These are phyloP conservation scores for Lodderomyces theae DNA, from an alignment of 1,139 yeast species.

Conservation along the genomic window DNA sequence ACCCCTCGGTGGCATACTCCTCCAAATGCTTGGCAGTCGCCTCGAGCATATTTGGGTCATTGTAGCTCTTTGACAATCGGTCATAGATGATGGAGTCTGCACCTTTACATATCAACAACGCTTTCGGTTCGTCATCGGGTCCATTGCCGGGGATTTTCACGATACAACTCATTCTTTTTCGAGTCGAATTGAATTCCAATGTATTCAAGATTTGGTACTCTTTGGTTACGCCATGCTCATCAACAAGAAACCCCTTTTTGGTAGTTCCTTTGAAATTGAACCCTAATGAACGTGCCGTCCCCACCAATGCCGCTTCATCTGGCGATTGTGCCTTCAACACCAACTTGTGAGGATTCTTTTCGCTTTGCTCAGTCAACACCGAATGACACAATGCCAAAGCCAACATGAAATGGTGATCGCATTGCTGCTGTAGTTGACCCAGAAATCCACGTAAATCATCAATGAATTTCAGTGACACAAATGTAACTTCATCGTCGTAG, in stretches of 20 bases:
- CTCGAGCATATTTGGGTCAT: slow-evolving; percentile 30
- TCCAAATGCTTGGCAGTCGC: slow-evolving; percentile 42
- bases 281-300: slow-evolving; percentile 58
- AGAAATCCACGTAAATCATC: slow-evolving; percentile 31
- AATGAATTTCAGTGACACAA: slow-evolving; percentile 47
- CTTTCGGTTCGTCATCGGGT: slow-evolving; percentile 35
- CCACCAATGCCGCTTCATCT: slow-evolving; percentile 63
- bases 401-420: slow-evolving; percentile 51
- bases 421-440: slow-evolving; percentile 32
- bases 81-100: slow-evolving; percentile 48
- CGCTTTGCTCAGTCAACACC: slow-evolving; percentile 51
- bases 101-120: slow-evolving; percentile 47
- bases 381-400: slow-evolving; percentile 58
- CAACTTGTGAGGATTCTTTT: slow-evolving; percentile 33
- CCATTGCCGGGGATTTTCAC: slow-evolving; percentile 52
- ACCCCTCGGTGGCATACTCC: slow-evolving; percentile 47
- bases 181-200: slow-evolving; percentile 53
- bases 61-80: slow-evolving; percentile 33
- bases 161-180: slow-evolving; percentile 86
- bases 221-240: slow-evolving; percentile 41
- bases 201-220: slow-evolving; percentile 50
- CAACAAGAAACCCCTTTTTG: slow-evolving; percentile 43
- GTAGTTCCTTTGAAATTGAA: slow-evolving; percentile 48
- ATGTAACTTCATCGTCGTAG: slow-evolving; percentile 44
- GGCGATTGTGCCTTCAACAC: slow-evolving; percentile 60